phyloP scores from a whole-genome alignment of 805 yeast species.

The Starmerella apis region DNA sequence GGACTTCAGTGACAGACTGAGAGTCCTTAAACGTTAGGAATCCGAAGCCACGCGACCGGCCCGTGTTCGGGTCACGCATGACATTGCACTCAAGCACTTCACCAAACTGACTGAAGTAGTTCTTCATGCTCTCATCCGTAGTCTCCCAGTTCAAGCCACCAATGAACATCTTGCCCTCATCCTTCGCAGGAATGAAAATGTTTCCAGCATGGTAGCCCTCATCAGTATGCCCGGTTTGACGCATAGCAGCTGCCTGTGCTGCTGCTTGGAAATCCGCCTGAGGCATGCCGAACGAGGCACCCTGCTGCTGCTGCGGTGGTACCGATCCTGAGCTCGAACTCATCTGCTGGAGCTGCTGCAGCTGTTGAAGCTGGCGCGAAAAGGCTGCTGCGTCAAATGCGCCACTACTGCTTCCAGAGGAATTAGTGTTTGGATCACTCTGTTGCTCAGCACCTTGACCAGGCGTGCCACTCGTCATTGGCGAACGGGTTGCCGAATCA shows the following conservation, averaged over 20 bases:
- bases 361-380: conserved; percentile 25
- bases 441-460: neutral
- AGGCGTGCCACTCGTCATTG: neutral
- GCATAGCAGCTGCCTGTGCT: neutral
- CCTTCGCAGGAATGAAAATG: conserved; percentile 47
- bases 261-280: conserved; percentile 3
- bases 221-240: conserved; percentile 21
- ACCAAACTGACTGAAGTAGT: conserved; percentile 80
- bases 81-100: conserved; percentile 79
- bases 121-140: conserved; percentile 71
- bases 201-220: conserved; percentile 31
- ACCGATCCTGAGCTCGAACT: neutral
- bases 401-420: conserved; percentile 8
- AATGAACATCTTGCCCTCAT: conserved; percentile 83
- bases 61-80: conserved; percentile 81
- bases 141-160: conserved; percentile 99
- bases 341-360: conserved; percentile 25
- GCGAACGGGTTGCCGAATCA: neutral
- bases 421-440: neutral
- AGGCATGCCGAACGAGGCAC: too few species aligned
- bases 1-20: conserved; percentile 74
- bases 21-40: conserved; percentile 78
- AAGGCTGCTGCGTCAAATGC: conserved; percentile 24
- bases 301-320: neutral
- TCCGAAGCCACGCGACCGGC: conserved; percentile 91